Percentiles rank a stretch among this genome's conserved stretches.
Evolutionary conservation across 1,139 yeast species (phyloP).

Genomic region (Saccharomyces hybrid): DNA sequence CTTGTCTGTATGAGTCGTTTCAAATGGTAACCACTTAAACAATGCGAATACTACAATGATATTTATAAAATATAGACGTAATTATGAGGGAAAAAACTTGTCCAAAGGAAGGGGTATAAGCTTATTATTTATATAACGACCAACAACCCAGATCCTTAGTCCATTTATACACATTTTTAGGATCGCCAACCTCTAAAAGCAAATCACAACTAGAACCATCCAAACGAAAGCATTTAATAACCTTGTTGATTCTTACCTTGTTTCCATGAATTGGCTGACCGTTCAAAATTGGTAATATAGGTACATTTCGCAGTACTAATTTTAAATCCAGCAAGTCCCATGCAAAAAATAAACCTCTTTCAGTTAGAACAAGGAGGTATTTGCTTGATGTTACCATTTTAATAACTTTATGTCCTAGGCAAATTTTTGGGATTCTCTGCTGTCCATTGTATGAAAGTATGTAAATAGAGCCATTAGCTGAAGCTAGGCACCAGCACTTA

Average conservation of each 20-base stretch:
- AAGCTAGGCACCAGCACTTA: constrained; percentile 28
- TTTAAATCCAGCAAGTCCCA: constrained; percentile 22
- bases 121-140: constrained; percentile 6
- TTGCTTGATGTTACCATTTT: constrained; percentile 18
- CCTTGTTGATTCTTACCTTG: constrained; percentile 23
- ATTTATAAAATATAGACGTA: too few species aligned
- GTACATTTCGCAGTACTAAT: constrained; percentile 20
- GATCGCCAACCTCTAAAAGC: constrained; percentile 13
- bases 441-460: constrained; percentile 23
- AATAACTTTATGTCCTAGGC: constrained; percentile 28
- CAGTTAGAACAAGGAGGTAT: constrained; percentile 23
- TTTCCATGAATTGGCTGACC: constrained; percentile 23
- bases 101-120: background rate
- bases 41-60: background rate
- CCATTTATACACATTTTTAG: constrained; percentile 17
- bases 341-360: constrained; percentile 28
- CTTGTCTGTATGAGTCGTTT: background rate
- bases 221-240: constrained; percentile 13
- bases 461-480: constrained; percentile 27
- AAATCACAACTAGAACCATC: constrained; percentile 10
- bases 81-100: background rate
- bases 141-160: constrained; percentile 22
- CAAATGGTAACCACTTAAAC: background rate
- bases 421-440: constrained; percentile 21
- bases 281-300: constrained; percentile 25